Percentiles rank a stretch among this genome's conserved stretches.
phyloP scores from a whole-genome alignment of 768 basidiomycete genomes.

The Tricholoma furcatifolium region DNA sequence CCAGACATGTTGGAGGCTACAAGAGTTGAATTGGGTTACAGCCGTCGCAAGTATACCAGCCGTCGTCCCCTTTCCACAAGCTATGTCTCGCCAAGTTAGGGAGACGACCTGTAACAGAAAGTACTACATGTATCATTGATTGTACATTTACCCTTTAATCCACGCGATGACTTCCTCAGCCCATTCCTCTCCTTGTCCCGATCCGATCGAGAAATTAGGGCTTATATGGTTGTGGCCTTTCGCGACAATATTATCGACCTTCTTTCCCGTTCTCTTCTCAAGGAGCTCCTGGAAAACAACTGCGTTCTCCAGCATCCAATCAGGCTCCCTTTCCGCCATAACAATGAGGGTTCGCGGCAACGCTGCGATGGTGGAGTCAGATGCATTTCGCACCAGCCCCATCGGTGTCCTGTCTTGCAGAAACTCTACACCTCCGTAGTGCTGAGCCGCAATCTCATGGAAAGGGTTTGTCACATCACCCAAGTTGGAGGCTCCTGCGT shows the following conservation, averaged over 20 bases:
- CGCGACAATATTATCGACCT: background rate
- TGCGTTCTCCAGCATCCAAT: background rate
- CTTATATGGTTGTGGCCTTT: background rate
- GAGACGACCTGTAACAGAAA: too few species aligned
- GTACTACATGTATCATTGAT: too few species aligned
- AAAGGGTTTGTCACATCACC: constrained; percentile 22
- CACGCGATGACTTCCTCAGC: too few species aligned
- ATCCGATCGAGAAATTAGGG: too few species aligned
- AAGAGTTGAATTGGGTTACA: too few species aligned
- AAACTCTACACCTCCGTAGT: constrained; percentile 39
- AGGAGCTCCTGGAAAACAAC: background rate
- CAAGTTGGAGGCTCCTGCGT: constrained; percentile 45
- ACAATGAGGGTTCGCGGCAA: background rate
- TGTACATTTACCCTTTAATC: too few species aligned
- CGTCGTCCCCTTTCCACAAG: too few species aligned
- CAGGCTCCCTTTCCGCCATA: background rate
- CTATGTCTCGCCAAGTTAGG: too few species aligned
- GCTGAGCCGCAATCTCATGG: constrained; percentile 29
- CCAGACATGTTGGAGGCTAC: too few species aligned
- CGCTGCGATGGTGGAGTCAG: background rate
- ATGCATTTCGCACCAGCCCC: constrained; percentile 29
- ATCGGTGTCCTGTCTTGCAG: constrained; percentile 38
- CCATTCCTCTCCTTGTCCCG: too few species aligned
- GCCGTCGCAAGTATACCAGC: too few species aligned
- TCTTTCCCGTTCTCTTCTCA: background rate